A percentile compares a stretch with the other conserved stretches of the same genome.
These are phyloP conservation scores for Discostella stelligera DNA, from an alignment of 352 stramenopile genomes.

Conservation along the genomic window DNA sequence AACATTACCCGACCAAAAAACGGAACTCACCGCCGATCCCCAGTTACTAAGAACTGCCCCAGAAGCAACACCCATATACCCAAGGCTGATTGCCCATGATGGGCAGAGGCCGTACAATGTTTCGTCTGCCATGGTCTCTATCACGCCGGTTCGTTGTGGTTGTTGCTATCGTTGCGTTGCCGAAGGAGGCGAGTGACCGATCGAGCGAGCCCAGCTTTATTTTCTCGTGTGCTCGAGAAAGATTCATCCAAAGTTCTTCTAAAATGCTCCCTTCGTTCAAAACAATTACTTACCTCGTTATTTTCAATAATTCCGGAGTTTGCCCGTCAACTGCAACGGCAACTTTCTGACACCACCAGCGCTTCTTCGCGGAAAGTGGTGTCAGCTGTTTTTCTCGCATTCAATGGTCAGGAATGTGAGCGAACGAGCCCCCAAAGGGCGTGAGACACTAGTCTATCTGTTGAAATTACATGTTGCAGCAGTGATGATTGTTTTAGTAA, in stretches of 20 bases:
- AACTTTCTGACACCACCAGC: background rate
- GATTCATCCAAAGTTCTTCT: no score
- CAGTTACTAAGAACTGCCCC: constrained; percentile 76
- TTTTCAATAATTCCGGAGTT: background rate
- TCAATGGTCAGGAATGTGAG: background rate
- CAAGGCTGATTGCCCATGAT: constrained; percentile 65
- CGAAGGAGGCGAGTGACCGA: no score
- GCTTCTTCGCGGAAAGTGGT: background rate
- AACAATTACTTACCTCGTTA: no score
- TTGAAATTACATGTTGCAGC: background rate
- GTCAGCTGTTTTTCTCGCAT: background rate
- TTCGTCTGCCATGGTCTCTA: constrained; percentile 45
- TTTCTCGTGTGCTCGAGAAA: no score
- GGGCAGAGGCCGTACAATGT: constrained; percentile 70
- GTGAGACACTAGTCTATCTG: no score
- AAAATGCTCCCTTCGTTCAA: no score
- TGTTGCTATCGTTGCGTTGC: background rate
- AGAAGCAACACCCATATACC: constrained; percentile 73
- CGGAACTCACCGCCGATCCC: constrained; percentile 65
- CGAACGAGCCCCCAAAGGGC: no score
- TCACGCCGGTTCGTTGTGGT: constrained; percentile 23
- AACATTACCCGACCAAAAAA: background rate
- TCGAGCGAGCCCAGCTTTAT: no score
- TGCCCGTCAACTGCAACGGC: background rate
- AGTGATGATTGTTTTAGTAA: background rate